Conservation (phyloP, 441 rosid species). For the Biscutella laevigata region DNA sequence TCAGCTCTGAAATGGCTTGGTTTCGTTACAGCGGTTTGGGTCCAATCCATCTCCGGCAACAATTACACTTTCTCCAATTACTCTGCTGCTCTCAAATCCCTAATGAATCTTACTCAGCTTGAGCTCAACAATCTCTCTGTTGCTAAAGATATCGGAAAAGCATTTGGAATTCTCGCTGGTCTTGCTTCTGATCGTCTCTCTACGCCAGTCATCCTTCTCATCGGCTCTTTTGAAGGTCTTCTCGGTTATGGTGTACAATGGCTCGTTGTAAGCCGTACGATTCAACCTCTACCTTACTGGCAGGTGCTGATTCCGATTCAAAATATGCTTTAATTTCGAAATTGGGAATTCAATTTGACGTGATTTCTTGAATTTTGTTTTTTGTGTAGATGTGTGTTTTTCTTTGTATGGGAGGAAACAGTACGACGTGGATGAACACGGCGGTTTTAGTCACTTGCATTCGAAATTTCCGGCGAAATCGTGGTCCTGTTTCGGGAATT, state of each 20-base stretch:
- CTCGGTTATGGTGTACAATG: conserved; percentile 51
- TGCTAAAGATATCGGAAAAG: conserved; percentile 55
- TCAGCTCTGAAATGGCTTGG: conserved; percentile 44
- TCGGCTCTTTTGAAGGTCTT: conserved; percentile 42
- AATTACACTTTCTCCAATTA: conserved; percentile 48
- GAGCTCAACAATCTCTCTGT: conserved; percentile 47
- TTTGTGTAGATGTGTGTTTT: conserved; percentile 41
- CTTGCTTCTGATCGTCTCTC: conserved; percentile 43
- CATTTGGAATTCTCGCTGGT: conserved; percentile 52
- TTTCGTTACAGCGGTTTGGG: conserved; percentile 46
- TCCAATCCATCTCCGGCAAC: conserved; percentile 45
- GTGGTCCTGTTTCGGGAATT: conserved; percentile 50
- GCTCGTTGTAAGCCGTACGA: conserved; percentile 45
- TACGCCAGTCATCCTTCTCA: conserved; percentile 36
- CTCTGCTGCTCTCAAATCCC: conserved; percentile 41
- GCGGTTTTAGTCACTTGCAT: conserved; percentile 51
- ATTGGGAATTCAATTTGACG: too few species aligned
- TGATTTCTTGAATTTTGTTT: too few species aligned
- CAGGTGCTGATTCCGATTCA: too few species aligned
- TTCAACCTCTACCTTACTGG: conserved; percentile 35
- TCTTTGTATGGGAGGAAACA: conserved; percentile 54
- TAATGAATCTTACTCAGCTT: conserved; percentile 40
- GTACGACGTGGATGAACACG: conserved; percentile 63
- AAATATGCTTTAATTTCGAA: too few species aligned
- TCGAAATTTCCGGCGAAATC: conserved; percentile 42